Evolutionary conservation across 306 rosid species (phyloP).

Genomic region (Rosa lucieae): DNA sequence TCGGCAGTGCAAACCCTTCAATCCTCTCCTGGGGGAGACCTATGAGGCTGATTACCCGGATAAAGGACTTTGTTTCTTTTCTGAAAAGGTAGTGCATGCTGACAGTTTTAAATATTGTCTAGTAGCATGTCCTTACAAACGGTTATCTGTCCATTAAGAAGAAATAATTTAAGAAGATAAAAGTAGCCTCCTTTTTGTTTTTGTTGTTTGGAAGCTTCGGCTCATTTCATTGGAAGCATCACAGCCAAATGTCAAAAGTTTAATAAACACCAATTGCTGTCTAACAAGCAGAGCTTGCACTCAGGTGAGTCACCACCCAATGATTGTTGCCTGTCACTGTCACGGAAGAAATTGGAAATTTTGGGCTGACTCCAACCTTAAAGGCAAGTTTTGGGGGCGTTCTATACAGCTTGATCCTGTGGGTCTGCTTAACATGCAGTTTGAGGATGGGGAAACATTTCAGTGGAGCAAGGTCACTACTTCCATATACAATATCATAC

Average conservation of each 20-base stretch:
- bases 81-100: slow-evolving; percentile 72
- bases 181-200: slow-evolving; percentile 21
- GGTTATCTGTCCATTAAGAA: neutral
- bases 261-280: slow-evolving; percentile 26
- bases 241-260: slow-evolving; percentile 7
- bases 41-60: slow-evolving; percentile 98
- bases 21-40: slow-evolving; percentile 98
- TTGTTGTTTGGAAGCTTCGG: slow-evolving; percentile 3
- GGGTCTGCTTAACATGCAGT: slow-evolving; percentile 87
- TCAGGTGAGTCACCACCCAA: slow-evolving; percentile 99
- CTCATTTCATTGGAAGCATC: slow-evolving; percentile 20
- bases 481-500: slow-evolving; percentile 92
- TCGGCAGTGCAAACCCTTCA: slow-evolving; percentile 97
- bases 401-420: slow-evolving; percentile 98
- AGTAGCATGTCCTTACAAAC: neutral
- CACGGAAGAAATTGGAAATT: slow-evolving; percentile 92
- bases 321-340: slow-evolving; percentile 98
- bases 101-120: neutral
- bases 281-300: slow-evolving; percentile 43
- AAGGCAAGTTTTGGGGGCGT: slow-evolving; percentile 98
- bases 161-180: neutral
- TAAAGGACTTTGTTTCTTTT: slow-evolving; percentile 85
- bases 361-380: slow-evolving; percentile 97
- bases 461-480: slow-evolving; percentile 99
- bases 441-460: slow-evolving; percentile 86